Evolutionary conservation across 2,329 filamentous ascomycete genomes (phyloP).

Genomic region (Plectosphaerella plurivora): DNA sequence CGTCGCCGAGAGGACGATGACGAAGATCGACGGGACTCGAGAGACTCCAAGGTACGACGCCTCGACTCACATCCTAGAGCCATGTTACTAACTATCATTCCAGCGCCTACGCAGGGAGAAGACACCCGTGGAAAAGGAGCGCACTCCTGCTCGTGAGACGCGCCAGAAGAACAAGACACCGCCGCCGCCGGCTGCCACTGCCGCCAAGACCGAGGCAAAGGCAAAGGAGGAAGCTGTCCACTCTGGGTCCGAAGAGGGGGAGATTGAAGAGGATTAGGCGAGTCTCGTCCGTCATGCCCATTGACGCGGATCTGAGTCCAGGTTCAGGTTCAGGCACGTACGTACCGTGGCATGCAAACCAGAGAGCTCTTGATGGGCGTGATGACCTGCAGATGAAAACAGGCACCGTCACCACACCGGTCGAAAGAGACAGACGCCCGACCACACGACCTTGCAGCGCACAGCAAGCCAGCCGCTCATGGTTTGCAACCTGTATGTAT

Average conservation of each 20-base stretch:
- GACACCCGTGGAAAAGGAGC: constrained; percentile 51
- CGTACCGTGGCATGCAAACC: too few species aligned
- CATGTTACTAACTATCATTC: constrained; percentile 19
- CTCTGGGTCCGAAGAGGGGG: constrained; percentile 93
- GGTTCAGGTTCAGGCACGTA: too few species aligned
- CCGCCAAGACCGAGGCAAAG: constrained; percentile 27
- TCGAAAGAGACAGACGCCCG: too few species aligned
- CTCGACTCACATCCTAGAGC: background rate
- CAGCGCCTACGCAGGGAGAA: constrained; percentile 56
- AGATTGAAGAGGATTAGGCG: constrained; percentile 79
- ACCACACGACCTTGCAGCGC: too few species aligned
- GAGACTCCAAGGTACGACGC: constrained; percentile 59
- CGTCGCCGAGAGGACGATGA: constrained; percentile 78
- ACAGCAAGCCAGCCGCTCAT: too few species aligned
- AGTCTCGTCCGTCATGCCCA: constrained; percentile 9
- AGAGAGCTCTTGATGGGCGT: background rate
- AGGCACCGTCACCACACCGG: background rate
- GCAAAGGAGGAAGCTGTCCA: constrained; percentile 62
- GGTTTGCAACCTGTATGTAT: background rate
- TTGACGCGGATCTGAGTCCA: too few species aligned
- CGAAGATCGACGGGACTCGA: constrained; percentile 61
- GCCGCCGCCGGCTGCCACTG: constrained; percentile 22
- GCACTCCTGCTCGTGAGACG: constrained; percentile 53
- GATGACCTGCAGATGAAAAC: constrained; percentile 1
- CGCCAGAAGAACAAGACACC: constrained; percentile 55